phyloP scores from a whole-genome alignment of 2,329 filamentous ascomycete genomes.

The Penicillium expansum region DNA sequence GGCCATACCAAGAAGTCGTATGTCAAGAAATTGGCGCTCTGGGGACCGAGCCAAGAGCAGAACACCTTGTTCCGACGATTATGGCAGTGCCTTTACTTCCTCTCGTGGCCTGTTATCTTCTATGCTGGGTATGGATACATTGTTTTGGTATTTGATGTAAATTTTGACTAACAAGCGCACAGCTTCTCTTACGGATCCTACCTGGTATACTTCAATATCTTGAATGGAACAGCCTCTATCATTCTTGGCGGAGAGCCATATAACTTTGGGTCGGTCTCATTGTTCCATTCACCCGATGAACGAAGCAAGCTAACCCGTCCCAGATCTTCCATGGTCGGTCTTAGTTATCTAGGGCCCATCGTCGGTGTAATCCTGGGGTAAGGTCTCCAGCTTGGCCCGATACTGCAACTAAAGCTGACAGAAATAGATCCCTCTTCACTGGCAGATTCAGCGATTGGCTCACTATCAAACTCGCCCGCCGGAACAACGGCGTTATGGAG shows the following conservation, averaged over 20 bases:
- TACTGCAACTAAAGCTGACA: background rate
- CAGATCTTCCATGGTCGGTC: slow-evolving; percentile 40
- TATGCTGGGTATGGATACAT: slow-evolving; percentile 33
- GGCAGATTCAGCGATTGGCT: slow-evolving; percentile 43
- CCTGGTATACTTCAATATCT: slow-evolving; percentile 41
- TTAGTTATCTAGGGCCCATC: slow-evolving; percentile 39
- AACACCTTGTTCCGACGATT: slow-evolving; percentile 36
- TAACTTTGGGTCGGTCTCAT: slow-evolving; percentile 32
- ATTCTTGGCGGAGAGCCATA: slow-evolving; percentile 38
- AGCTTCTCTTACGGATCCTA: slow-evolving; percentile 43
- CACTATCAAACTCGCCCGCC: slow-evolving; percentile 38
- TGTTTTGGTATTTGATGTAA: background rate
- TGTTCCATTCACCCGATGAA: background rate
- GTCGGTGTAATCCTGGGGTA: slow-evolving; percentile 35
- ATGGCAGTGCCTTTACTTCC: slow-evolving; percentile 35
- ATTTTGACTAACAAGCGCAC: slow-evolving; percentile 1
- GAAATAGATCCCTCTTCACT: slow-evolving; percentile 36
- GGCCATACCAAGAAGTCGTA: slow-evolving; percentile 34
- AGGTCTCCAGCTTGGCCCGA: background rate
- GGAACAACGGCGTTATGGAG: slow-evolving; percentile 43
- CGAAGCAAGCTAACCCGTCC: slow-evolving; percentile 15
- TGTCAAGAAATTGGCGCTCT: slow-evolving; percentile 33
- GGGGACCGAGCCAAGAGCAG: slow-evolving; percentile 26
- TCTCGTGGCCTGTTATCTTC: slow-evolving; percentile 41
- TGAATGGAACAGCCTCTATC: slow-evolving; percentile 41